Evolutionary conservation across 805 yeast genomes (phyloP), one percentile per base, ranked within the genome.

Genomic region (Yamadazyma scolyti): DNA sequence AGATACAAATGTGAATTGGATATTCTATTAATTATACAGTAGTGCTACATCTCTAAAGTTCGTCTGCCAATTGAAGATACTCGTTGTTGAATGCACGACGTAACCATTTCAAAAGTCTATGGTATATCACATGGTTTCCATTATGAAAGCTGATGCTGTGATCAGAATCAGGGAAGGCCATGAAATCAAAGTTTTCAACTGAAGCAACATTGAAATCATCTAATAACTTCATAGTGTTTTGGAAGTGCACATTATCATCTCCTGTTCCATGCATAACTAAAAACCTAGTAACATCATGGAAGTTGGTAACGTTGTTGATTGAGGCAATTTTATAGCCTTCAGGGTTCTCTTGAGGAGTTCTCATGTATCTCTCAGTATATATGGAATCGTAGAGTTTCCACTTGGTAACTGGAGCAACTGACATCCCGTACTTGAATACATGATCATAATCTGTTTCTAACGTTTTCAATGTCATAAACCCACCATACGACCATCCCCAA

Each of bases 401-500:
- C 54, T 88, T 83, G 0, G 97, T 93, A 2, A 93, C 98, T 1
- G 98, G 98, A 0, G 98, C 98, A 15, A 93, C 97, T 0, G 97
- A 81, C 72, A 88, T 78, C 7, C 97, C 97, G 54, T 79, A 93
- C 36, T 75, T 75, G 69, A 93, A 89, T 10, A 78, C 75, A 21
- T 75, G 61, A 4, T 64, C 68, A 11, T 87, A 86, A 56, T 93
- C 97, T 14, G 69, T 68, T 57, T 93, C 97, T 27, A 93, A 62
- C 0, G 95, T 82, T 58, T 89, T 93, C 46, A 93, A 70, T 0
- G 98, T 88, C 70, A 87, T 73, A 52, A 77, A 93, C 0, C 97
- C 98, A 28, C 98, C 98, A 53, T 90, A 93, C 14, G 95, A 84
- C 98, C 98, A 93, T 6, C 98, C 98, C 90, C 97, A 93, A 33